Base-by-base conservation (phyloP, 2,329 filamentous ascomycete species). In the Penicillium occitanis region DNA sequence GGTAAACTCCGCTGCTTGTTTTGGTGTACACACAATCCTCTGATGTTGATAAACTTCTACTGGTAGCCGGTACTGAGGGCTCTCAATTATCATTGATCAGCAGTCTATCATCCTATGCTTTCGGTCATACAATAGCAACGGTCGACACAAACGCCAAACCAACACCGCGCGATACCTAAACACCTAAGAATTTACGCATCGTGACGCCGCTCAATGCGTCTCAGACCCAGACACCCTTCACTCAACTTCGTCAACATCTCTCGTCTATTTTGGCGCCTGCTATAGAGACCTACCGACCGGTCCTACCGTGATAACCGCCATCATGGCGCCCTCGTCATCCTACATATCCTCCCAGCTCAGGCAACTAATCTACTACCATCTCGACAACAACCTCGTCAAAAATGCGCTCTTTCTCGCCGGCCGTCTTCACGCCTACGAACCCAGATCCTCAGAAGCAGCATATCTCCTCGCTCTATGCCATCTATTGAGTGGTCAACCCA, bases 371-470 rank as follows among this genome's bases (percentile, higher is more conserved):
- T 88, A 88, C 80, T 90, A 90, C 76, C 85, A 89, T 75, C 88
- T 99, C 77, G 95, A 99, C 83, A 96, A 97, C 76, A 90, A 93
- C 74, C 88, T 93, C 44, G 85, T 91, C 75, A 89, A 93, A 65
- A 98, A 96, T 76, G 95, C 95, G 65, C 88, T 97, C 50, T 99
- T 99, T 81, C 92, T 97, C 68, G 91, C 95, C 67, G 92, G 94
- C 74, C 88, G 95, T 70, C 86, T 97, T 22, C 86, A 88, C 68
- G 93, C 92, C 61, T 91, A 94, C 72, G 94, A 98, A 73, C 87
- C 90, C 28, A 88, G 91, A 72, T 91, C 89, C 22, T 85, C 87
- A 66, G 95, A 99, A 78, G 89, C 92, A 35, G 85, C 88, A 55
- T 93, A 96, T 76, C 86, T 99, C 13, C 83, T 97, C 58, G 88